Base-by-base conservation (phyloP, 768 basidiomycete genomes). In the Clitopilus passeckerianus region DNA sequence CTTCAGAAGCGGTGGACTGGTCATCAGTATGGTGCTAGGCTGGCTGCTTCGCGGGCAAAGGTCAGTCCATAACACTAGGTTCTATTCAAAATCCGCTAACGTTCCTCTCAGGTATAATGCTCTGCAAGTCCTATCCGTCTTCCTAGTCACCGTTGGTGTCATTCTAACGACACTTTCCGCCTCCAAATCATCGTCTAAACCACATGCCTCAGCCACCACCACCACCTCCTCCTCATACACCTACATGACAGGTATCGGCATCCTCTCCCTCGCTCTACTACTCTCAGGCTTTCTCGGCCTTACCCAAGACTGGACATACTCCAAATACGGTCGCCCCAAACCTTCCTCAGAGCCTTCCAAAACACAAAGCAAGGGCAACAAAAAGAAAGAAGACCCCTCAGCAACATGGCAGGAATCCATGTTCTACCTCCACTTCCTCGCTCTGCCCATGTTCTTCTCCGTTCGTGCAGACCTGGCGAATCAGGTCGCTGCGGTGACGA, bases 371-470 rank as follows among this genome's bases (percentile, higher is more conserved):
- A 52, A 9, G 10, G 35, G 34, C 44, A 54, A 22, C n/a, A 58
- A 24, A 6, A 1, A 33, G 16, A 50, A 60, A 30, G 56, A 52
- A 20, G n/a, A 54, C 33, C 9, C 64, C 14, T 46, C 56, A 24
- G 57, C 61, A 5, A 57, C 83, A 46, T 97, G 95, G 95, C 85
- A 89, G 67, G 95, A 97, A 73, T 87, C 85, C 54, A 86, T 98
- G 83, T 98, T 96, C 75, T 98, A 94, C 75, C 79, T 91, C 20
- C 92, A 94, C 71, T 84, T 87, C 66, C 82, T 93, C 57, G 83
- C 86, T 12, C 78, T 94, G 12, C 92, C 91, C 6, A 79, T 93
- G 78, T 93, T 94, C 74, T 60, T 80, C 60, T 83, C 84, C 58
- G 75, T 90, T 37, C 74, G 84, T 0, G 65, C 75, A 18, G 83